Evolutionary conservation across 139 green algal genomes (phyloP).

Genomic region (Chlamydomonas sp.): DNA sequence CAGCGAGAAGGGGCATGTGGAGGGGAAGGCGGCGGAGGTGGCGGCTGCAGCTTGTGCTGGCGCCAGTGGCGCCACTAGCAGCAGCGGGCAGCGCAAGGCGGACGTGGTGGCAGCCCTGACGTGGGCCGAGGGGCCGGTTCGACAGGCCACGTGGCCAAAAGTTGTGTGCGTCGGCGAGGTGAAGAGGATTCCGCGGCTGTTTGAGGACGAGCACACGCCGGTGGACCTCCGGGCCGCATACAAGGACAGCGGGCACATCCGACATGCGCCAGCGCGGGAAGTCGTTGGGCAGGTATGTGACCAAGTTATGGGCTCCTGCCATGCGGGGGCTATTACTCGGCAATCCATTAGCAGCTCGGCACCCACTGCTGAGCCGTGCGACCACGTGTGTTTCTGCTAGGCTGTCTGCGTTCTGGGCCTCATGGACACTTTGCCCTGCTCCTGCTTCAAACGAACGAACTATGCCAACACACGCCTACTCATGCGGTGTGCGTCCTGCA

Average conservation of each 20-base stretch:
- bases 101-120: not conserved
- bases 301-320: too few species aligned
- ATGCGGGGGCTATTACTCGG: not conserved
- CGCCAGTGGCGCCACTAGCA: not conserved
- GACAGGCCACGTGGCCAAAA: not conserved
- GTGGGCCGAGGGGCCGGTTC: not conserved
- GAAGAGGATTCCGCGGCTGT: not conserved
- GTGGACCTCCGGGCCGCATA: not conserved
- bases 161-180: not conserved
- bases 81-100: not conserved
- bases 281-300: not conserved
- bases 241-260: not conserved
- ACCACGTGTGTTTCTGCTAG: not conserved
- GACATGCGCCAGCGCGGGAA: not conserved
- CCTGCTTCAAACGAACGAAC: not conserved
- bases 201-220: not conserved
- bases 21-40: too few species aligned
- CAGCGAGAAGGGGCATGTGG: too few species aligned
- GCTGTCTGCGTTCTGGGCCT: not conserved
- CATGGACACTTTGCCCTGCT: not conserved
- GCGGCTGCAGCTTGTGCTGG: too few species aligned
- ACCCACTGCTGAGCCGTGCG: too few species aligned
- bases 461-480: not conserved
- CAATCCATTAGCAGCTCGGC: too few species aligned
- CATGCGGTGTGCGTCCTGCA: not conserved